These are phyloP conservation scores for cucumber (Cucumis sativus) DNA, from an alignment of 306 rosid species.

Conservation along the genomic window Cucumber_9930_V3 NC_026657.2:27057501-27058000, in stretches of 20 bases:
- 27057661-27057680: too few relatives aligned
- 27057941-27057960: constrained; percentile 7
- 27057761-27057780: neutral
- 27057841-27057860: constrained; percentile 26
- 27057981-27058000: constrained; percentile 16
- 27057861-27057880: constrained; percentile 48
- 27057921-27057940: constrained; percentile 33
- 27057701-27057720: neutral
- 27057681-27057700: too few relatives aligned
- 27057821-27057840: constrained; percentile 49
- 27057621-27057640: too few relatives aligned
- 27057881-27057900: constrained; percentile 45
- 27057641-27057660: too few relatives aligned
- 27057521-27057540: neutral
- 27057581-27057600: neutral
- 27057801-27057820: constrained; percentile 75
- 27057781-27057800: constrained; percentile 52
- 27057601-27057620: neutral
- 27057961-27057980: constrained; percentile 5
- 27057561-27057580: neutral
- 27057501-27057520: neutral
- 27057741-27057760: neutral
- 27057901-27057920: constrained; percentile 34
- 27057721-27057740: neutral
- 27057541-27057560: neutral